These are phyloP conservation scores for Sugiyamaella marilandica DNA, from an alignment of 805 yeast species.

Conservation along the genomic window DNA sequence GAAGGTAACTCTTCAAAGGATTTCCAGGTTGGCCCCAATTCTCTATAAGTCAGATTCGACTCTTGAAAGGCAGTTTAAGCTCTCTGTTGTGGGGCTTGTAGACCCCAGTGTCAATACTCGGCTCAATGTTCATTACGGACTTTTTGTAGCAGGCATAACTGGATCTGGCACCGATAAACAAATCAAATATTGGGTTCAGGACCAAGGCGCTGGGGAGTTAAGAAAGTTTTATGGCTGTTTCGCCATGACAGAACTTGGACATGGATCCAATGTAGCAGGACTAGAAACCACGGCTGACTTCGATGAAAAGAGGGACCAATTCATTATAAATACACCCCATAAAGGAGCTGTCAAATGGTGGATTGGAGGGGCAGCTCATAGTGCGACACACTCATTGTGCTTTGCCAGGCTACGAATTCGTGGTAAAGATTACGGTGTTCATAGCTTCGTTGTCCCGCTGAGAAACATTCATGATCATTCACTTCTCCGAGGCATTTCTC, in stretches of 20 bases:
- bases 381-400: conserved; percentile 79
- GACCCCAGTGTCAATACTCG: conserved; percentile 82
- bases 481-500: conserved; percentile 67
- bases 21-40: conserved; percentile 24
- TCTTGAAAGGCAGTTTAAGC: conserved; percentile 24
- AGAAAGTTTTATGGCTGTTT: conserved; percentile 65
- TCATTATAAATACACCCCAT: conserved; percentile 78
- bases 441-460: conserved; percentile 86
- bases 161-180: conserved; percentile 88
- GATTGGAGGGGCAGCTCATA: conserved; percentile 97
- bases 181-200: conserved; percentile 68
- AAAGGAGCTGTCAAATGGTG: conserved; percentile 95
- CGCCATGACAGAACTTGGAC: conserved; percentile 89
- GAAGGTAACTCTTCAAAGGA: conserved; percentile 31
- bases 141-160: conserved; percentile 70
- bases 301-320: conserved; percentile 59
- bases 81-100: conserved; percentile 28
- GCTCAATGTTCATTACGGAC: conserved; percentile 78
- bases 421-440: conserved; percentile 85
- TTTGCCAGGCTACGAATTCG: conserved; percentile 78
- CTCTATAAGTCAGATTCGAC: background rate
- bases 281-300: conserved; percentile 84
- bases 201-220: conserved; percentile 41
- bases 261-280: conserved; percentile 92
- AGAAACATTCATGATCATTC: conserved; percentile 64